Conservation (phyloP, 768 basidiomycete genomes). For the Tricholoma terreum region DNA sequence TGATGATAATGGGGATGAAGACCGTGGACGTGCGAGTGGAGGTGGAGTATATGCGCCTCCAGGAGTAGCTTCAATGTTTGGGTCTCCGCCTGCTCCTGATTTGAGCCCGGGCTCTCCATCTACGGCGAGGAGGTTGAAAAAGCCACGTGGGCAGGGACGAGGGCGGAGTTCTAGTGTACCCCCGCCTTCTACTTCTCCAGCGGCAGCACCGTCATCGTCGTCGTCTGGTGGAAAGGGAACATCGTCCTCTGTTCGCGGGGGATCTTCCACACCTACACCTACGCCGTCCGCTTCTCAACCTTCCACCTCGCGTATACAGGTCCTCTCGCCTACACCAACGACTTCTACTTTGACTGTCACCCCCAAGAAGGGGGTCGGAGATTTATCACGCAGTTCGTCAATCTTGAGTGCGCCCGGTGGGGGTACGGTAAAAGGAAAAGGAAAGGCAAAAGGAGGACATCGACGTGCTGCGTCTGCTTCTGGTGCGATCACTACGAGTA, state of each 20-base stretch:
- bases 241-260: neutral
- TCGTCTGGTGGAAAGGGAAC: too few species aligned
- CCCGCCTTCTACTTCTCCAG: neutral
- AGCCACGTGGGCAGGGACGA: neutral
- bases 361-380: neutral
- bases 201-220: too few species aligned
- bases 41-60: neutral
- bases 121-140: conserved; percentile 7
- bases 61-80: neutral
- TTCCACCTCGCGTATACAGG: neutral
- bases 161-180: conserved; percentile 18
- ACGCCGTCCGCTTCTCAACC: neutral
- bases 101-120: too few species aligned
- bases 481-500: neutral
- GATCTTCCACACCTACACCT: neutral
- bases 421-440: conserved; percentile 15
- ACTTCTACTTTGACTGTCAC: neutral
- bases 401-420: conserved; percentile 23
- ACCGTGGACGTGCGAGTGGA: neutral
- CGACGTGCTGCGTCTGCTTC: neutral
- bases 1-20: neutral
- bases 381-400: conserved; percentile 29
- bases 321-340: neutral
- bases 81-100: too few species aligned
- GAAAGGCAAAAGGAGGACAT: conserved; percentile 8